Conservation (phyloP, 495 filamentous ascomycete species). For the Penicillium ucsense region DNA sequence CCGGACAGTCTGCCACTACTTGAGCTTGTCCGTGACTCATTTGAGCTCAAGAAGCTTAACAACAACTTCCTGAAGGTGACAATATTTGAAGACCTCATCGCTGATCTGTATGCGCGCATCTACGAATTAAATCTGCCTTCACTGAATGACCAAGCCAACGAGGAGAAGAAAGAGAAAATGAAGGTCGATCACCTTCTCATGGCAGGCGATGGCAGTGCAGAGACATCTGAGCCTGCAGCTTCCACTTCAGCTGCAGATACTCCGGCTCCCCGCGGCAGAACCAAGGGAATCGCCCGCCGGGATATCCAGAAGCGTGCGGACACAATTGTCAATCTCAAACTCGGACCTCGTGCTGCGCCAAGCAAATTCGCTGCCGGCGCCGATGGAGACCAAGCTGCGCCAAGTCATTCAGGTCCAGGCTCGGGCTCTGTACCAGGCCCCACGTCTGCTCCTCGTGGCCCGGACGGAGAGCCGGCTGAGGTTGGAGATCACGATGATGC, state of each 20-base stretch:
- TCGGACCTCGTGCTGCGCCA: constrained; percentile 25
- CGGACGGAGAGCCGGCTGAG: not conserved
- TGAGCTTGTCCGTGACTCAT: constrained; percentile 69
- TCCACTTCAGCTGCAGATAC: constrained; percentile 29
- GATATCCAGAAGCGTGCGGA: constrained; percentile 58
- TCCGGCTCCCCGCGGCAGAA: constrained; percentile 39
- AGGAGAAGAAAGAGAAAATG: constrained; percentile 48
- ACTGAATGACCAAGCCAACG: constrained; percentile 37
- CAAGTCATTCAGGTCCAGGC: constrained; percentile 3
- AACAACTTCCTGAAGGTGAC: constrained; percentile 72
- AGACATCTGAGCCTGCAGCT: constrained; percentile 26
- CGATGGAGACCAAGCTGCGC: constrained; percentile 13
- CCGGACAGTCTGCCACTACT: constrained; percentile 38
- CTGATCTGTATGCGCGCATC: constrained; percentile 75
- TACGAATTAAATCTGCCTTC: constrained; percentile 48
- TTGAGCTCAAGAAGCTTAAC: constrained; percentile 88
- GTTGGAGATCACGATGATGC: constrained; percentile 11
- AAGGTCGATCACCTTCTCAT: constrained; percentile 49
- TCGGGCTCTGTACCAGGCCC: constrained; percentile 2
- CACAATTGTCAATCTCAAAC: constrained; percentile 38
- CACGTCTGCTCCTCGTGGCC: constrained; percentile 7
- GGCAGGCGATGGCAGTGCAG: constrained; percentile 25
- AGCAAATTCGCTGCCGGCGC: constrained; percentile 17
- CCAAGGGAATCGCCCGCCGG: constrained; percentile 51
- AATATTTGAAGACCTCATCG: constrained; percentile 81